Conservation (phyloP, 78 protist species). For the Dictyostelium purpureum region DNA sequence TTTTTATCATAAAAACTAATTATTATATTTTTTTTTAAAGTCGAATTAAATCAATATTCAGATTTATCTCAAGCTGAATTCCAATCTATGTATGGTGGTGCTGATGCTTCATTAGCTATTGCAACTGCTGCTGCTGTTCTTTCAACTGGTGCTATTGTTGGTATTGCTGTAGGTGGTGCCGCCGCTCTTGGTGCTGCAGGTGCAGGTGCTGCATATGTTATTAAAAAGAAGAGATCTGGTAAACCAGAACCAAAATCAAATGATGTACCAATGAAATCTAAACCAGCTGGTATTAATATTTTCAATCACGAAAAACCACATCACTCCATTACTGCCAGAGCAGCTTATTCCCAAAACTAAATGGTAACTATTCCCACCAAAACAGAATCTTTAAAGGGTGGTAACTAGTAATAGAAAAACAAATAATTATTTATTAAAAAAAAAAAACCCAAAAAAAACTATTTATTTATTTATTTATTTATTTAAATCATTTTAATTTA, state of each 20-base stretch:
- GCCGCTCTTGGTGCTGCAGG: not conserved
- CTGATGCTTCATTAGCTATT: not conserved
- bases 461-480: slow-evolving; percentile 10
- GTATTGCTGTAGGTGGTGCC: slow-evolving; percentile 56
- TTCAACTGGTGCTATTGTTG: slow-evolving; percentile 65
- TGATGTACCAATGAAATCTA: not conserved
- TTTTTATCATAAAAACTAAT: not conserved
- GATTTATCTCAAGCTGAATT: slow-evolving; percentile 21
- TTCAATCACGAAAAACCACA: slow-evolving; percentile 23
- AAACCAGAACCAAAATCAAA: not conserved
- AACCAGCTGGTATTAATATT: slow-evolving; percentile 24
- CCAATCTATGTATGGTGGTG: not conserved
- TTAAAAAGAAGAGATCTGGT: slow-evolving; percentile 1
- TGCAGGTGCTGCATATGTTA: not conserved
- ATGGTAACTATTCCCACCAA: too few species aligned
- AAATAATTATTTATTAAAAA: not conserved
- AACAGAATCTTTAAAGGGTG: too few species aligned
- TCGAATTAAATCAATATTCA: slow-evolving; percentile 12
- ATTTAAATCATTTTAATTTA: not conserved
- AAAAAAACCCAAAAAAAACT: too few species aligned
- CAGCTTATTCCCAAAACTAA: not conserved
- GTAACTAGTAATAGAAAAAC: not conserved
- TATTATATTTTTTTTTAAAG: not conserved
- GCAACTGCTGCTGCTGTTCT: slow-evolving; percentile 15
- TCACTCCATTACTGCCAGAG: slow-evolving; percentile 53